Evolutionary conservation across 2,329 filamentous ascomycete genomes (phyloP).

Genomic region (Chaetomium globosum): DNA sequence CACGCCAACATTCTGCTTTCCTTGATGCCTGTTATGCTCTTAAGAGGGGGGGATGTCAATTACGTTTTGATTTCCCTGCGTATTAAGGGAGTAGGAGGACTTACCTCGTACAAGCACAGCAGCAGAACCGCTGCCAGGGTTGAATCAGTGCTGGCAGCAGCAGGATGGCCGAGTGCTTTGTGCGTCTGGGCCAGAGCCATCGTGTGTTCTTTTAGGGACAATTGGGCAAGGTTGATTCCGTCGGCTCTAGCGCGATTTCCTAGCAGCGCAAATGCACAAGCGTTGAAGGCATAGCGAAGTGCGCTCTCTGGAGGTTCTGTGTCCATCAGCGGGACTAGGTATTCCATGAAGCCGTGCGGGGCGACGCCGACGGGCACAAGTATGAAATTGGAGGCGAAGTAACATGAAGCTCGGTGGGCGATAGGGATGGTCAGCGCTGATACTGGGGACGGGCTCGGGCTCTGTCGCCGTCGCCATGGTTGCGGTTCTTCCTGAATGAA

Average conservation of each 20-base stretch:
- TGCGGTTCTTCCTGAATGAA: slow-evolving; percentile 18
- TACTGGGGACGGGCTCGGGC: slow-evolving; percentile 30
- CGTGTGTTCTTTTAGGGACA: slow-evolving; percentile 56
- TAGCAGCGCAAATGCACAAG: slow-evolving; percentile 60
- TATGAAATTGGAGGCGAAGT: slow-evolving; percentile 64
- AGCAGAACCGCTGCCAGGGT: slow-evolving; percentile 62
- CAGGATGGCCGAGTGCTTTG: slow-evolving; percentile 54
- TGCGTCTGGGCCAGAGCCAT: slow-evolving; percentile 58
- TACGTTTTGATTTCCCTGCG: not conserved
- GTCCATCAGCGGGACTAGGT: slow-evolving; percentile 59
- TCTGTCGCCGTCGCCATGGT: slow-evolving; percentile 13
- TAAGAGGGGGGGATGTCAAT: not conserved
- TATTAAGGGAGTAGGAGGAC: not conserved
- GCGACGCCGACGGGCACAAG: slow-evolving; percentile 55
- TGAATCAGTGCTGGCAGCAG: slow-evolving; percentile 53
- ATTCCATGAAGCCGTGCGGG: slow-evolving; percentile 61
- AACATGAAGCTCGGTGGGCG: slow-evolving; percentile 55
- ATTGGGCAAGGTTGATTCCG: slow-evolving; percentile 43
- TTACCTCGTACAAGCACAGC: slow-evolving; percentile 60
- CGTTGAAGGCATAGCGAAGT: slow-evolving; percentile 59
- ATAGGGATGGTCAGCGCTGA: slow-evolving; percentile 40
- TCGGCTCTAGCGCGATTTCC: slow-evolving; percentile 53
- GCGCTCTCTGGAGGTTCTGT: slow-evolving; percentile 49
- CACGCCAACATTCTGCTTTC: slow-evolving; percentile 59
- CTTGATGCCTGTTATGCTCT: slow-evolving; percentile 56